Conservation (phyloP, 768 basidiomycete species). For the Tricholoma saponaceum region DNA sequence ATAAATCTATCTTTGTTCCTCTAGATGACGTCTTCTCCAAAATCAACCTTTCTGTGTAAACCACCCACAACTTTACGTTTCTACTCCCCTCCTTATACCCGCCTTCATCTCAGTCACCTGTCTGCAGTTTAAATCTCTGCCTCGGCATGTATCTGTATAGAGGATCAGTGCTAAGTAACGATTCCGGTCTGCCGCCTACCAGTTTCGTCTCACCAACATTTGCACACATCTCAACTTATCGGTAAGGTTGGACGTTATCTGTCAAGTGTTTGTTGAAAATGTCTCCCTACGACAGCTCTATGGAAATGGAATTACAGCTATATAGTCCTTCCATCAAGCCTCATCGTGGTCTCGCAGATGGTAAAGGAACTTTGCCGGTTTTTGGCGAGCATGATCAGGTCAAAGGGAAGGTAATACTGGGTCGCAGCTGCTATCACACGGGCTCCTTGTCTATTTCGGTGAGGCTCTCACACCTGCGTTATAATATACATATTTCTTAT, state of each 20-base stretch:
- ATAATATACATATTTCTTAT: neutral
- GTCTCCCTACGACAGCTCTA: constrained; percentile 32
- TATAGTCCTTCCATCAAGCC: constrained; percentile 59
- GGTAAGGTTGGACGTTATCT: constrained; percentile 27
- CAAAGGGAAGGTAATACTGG: constrained; percentile 55
- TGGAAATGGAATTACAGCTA: constrained; percentile 57
- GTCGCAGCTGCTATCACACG: constrained; percentile 43
- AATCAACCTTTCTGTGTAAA: constrained; percentile 9
- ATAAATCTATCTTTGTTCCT: constrained; percentile 15
- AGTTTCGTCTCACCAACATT: constrained; percentile 18
- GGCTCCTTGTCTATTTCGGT: constrained; percentile 62
- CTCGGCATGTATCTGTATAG: constrained; percentile 16
- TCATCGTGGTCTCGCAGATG: constrained; percentile 21
- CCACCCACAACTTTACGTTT: neutral
- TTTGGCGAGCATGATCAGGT: constrained; percentile 60
- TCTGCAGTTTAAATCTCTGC: neutral
- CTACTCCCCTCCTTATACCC: neutral
- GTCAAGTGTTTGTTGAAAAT: neutral
- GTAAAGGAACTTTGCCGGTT: constrained; percentile 39
- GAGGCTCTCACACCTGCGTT: constrained; percentile 15
- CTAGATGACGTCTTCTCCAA: constrained; percentile 11
- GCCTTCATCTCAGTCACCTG: neutral
- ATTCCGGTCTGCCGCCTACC: constrained; percentile 14
- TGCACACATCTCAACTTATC: constrained; percentile 47
- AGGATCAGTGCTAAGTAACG: constrained; percentile 21